phyloP scores from a whole-genome alignment of 2,329 filamentous ascomycete genomes.

The Kalaharituber pfeilii region DNA sequence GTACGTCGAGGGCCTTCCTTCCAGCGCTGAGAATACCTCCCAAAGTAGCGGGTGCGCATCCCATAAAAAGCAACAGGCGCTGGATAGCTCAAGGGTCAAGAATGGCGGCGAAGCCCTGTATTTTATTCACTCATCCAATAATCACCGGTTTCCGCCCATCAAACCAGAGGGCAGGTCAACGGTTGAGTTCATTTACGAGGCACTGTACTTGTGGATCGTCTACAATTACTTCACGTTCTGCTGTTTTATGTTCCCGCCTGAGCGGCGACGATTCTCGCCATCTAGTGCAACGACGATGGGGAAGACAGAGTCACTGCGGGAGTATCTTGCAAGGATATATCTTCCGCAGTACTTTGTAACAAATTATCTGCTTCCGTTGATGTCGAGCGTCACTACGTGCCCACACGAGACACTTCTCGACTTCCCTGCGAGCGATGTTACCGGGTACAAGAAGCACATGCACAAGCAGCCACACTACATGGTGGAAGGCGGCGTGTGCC shows the following conservation, averaged over 20 bases:
- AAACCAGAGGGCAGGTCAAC: slow-evolving; percentile 28
- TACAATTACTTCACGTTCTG: slow-evolving; percentile 39
- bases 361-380: slow-evolving; percentile 38
- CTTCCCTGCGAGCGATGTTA: slow-evolving; percentile 38
- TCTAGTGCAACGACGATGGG: slow-evolving; percentile 6
- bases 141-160: slow-evolving; percentile 33
- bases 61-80: neutral
- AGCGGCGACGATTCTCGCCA: neutral
- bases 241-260: slow-evolving; percentile 34
- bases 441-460: slow-evolving; percentile 34
- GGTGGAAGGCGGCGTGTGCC: slow-evolving; percentile 34
- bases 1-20: slow-evolving; percentile 12
- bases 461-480: slow-evolving; percentile 36
- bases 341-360: slow-evolving; percentile 33
- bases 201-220: slow-evolving; percentile 32
- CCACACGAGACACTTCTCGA: slow-evolving; percentile 34
- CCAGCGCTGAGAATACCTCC: neutral
- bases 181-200: slow-evolving; percentile 30
- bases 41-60: neutral
- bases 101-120: slow-evolving; percentile 23
- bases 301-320: slow-evolving; percentile 31
- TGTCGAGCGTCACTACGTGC: slow-evolving; percentile 40
- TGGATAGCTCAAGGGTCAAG: neutral
- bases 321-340: slow-evolving; percentile 36
- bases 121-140: slow-evolving; percentile 39